A percentile compares a stretch with the other conserved stretches of the same genome.
Conservation (phyloP, 352 stramenopile species). For the Phytophthora ohioensis region DNA sequence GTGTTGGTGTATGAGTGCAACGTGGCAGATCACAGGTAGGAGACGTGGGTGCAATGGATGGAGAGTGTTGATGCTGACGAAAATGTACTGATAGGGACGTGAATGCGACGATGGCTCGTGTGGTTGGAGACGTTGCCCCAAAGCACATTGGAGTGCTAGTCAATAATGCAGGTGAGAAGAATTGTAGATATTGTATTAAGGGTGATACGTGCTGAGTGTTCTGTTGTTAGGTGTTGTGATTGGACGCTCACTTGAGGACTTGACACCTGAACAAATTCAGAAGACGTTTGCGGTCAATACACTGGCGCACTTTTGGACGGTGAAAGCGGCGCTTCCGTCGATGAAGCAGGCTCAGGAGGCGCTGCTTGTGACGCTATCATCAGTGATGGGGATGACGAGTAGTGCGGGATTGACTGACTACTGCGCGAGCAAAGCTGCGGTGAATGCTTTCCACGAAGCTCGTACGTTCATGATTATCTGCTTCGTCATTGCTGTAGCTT, state of each 20-base stretch:
- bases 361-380: constrained; percentile 80
- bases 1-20: constrained; percentile 67
- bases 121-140: constrained; percentile 44
- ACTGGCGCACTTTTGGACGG: constrained; percentile 81
- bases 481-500: neutral
- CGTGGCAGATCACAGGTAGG: constrained; percentile 67
- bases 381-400: constrained; percentile 78
- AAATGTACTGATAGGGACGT: constrained; percentile 38
- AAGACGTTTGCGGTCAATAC: constrained; percentile 71
- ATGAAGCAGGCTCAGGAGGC: constrained; percentile 61
- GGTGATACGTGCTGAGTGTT: neutral
- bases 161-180: constrained; percentile 62
- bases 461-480: constrained; percentile 26
- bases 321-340: constrained; percentile 64
- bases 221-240: constrained; percentile 49
- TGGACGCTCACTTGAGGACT: constrained; percentile 47
- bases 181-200: neutral
- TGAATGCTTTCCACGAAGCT: constrained; percentile 79
- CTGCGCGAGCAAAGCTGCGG: constrained; percentile 78
- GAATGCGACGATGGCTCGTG: constrained; percentile 34
- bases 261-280: constrained; percentile 55
- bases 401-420: constrained; percentile 78
- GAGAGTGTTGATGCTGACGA: constrained; percentile 5
- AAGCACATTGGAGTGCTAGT: constrained; percentile 62
- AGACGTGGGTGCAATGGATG: neutral